Conservation (phyloP, 2,329 filamentous ascomycete species). For the Geosmithia morbida region DNA sequence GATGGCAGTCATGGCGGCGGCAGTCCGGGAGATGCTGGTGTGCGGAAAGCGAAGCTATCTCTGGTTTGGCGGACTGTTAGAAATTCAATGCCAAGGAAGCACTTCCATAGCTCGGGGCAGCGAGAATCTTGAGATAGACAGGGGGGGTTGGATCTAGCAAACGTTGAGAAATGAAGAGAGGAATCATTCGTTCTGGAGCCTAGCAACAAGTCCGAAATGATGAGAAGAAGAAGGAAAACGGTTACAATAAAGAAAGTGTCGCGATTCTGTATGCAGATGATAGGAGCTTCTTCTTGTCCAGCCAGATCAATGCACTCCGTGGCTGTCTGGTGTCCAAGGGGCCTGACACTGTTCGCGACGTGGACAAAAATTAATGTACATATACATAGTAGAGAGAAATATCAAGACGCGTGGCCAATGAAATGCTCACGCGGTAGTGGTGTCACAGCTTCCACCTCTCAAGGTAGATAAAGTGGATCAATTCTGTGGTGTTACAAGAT, state of each 20-base stretch:
- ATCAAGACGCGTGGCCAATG: background rate
- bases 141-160: background rate
- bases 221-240: background rate
- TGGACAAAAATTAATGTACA: background rate
- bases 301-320: background rate
- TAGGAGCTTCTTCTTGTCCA: background rate
- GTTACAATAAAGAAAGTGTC: background rate
- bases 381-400: background rate
- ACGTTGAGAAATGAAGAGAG: background rate
- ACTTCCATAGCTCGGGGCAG: background rate
- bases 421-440: background rate
- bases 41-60: background rate
- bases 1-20: conserved; percentile 33
- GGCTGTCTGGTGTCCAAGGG: background rate
- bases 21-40: background rate
- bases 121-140: background rate
- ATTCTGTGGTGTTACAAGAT: no score
- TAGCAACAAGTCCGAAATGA: background rate
- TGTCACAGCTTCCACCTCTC: background rate
- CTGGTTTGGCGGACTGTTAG: background rate
- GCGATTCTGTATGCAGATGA: background rate
- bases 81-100: background rate
- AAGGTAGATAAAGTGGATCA: background rate
- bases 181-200: background rate
- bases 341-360: background rate